Percentiles rank a stretch among this genome's conserved stretches.
These are phyloP conservation scores for Clarkia xantiana DNA, from an alignment of 345 rosid species.

Conservation along the genomic window DNA sequence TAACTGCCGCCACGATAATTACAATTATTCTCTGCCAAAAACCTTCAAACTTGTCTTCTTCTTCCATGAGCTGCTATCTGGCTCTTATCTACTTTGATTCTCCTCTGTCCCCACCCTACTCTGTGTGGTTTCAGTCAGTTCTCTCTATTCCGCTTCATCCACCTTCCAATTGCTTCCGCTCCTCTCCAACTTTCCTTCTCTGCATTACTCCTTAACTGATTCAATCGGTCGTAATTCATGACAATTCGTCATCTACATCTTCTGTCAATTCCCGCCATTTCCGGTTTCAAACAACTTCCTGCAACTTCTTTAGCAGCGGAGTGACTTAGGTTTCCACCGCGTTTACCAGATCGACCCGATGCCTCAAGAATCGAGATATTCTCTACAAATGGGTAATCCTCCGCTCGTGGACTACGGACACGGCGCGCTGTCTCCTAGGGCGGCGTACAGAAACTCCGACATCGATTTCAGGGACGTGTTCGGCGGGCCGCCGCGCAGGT, in stretches of 20 bases:
- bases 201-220: background rate
- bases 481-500: constrained; percentile 72
- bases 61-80: background rate
- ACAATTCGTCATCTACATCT: too few species aligned
- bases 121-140: constrained; percentile 2
- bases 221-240: too few species aligned
- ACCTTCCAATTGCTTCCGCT: background rate
- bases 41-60: constrained; percentile 6
- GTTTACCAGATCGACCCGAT: too few species aligned
- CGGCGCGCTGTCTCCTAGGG: constrained; percentile 5
- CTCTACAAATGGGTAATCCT: constrained; percentile 7
- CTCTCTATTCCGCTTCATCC: background rate
- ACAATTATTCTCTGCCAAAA: background rate
- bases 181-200: background rate
- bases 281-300: too few species aligned
- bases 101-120: constrained; percentile 1
- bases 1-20: constrained; percentile 1
- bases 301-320: too few species aligned
- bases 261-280: too few species aligned
- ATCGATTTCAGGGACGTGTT: constrained; percentile 69
- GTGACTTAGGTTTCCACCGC: too few species aligned
- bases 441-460: constrained; percentile 24
- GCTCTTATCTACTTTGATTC: constrained; percentile 11
- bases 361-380: too few species aligned
- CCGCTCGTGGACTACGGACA: constrained; percentile 7